Conservation (phyloP, 139 green algal genomes). For the Deuterostichococcus epilithicus region DNA sequence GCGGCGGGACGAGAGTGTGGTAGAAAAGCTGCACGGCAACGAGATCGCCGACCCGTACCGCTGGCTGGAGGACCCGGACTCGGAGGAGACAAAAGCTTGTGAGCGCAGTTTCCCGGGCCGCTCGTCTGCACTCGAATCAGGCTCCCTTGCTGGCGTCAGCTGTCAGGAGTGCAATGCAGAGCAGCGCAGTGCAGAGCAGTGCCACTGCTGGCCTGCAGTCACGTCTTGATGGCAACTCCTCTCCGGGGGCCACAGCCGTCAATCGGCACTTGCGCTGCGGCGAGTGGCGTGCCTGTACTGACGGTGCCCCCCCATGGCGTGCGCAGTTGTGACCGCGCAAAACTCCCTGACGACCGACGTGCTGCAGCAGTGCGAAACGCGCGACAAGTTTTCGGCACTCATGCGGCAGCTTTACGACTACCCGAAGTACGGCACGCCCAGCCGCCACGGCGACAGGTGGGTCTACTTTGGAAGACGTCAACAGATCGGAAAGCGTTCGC, state of each 20-base stretch:
- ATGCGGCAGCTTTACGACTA: slow-evolving; percentile 72
- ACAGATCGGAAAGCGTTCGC: too few species aligned
- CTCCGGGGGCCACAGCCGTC: too few species aligned
- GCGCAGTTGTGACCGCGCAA: slow-evolving; percentile 75
- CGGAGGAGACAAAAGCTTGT: slow-evolving; percentile 63
- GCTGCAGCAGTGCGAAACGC: slow-evolving; percentile 58
- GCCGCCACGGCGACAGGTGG: slow-evolving; percentile 50
- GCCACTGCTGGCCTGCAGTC: too few species aligned
- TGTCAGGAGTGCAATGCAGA: too few species aligned
- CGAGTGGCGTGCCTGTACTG: not conserved
- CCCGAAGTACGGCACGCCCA: slow-evolving; percentile 67
- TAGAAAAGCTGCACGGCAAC: slow-evolving; percentile 68
- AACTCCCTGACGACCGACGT: slow-evolving; percentile 73
- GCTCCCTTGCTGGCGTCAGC: too few species aligned
- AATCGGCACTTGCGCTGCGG: too few species aligned
- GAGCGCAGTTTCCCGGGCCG: too few species aligned
- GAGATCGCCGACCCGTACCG: slow-evolving; percentile 51
- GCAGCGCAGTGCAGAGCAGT: too few species aligned
- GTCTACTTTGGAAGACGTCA: too few species aligned
- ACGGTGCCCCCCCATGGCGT: too few species aligned
- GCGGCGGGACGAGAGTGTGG: slow-evolving; percentile 58
- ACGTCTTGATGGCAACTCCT: not conserved
- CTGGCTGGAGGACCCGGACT: slow-evolving; percentile 89
- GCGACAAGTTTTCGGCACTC: slow-evolving; percentile 57
- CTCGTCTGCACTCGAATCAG: too few species aligned